Evolutionary conservation across 352 stramenopile species (phyloP).

Genomic region (Phytophthora crassamura): DNA sequence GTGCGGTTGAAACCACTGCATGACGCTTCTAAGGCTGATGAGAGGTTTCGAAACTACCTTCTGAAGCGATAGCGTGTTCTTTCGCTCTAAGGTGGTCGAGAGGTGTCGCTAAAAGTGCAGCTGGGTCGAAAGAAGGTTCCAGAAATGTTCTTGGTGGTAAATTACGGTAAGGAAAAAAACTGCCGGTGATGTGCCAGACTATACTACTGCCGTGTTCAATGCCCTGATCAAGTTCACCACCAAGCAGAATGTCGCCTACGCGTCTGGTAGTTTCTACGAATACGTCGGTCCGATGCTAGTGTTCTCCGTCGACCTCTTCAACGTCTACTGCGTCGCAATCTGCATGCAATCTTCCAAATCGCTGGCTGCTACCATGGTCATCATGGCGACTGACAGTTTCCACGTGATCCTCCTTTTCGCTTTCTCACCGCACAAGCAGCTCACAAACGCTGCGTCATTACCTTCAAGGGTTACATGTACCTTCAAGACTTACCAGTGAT

Average conservation of each 20-base stretch:
- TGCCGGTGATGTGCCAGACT: too few relatives aligned
- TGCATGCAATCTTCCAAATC: constrained; percentile 31
- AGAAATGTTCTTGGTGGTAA: too few relatives aligned
- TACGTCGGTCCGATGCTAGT: constrained; percentile 14
- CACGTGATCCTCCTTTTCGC: constrained; percentile 6
- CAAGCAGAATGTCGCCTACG: constrained; percentile 15
- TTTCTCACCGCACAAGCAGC: background rate
- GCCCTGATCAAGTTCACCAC: too few relatives aligned
- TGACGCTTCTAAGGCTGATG: too few relatives aligned
- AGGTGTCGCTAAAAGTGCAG: too few relatives aligned
- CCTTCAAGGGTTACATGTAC: background rate
- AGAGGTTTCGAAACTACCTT: too few relatives aligned
- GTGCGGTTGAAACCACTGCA: too few relatives aligned
- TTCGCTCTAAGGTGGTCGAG: too few relatives aligned
- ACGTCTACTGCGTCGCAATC: constrained; percentile 23
- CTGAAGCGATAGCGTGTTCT: too few relatives aligned
- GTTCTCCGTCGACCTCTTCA: constrained; percentile 33
- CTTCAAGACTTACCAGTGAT: background rate
- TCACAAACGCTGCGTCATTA: background rate
- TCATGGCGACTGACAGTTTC: constrained; percentile 8
- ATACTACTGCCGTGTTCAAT: too few relatives aligned
- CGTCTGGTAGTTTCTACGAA: constrained; percentile 16
- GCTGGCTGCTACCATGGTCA: constrained; percentile 1
- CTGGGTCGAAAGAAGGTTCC: too few relatives aligned
- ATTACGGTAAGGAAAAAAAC: too few relatives aligned